phyloP scores from a whole-genome alignment of 306 rosid species.

The Quillaja saponaria region DNA sequence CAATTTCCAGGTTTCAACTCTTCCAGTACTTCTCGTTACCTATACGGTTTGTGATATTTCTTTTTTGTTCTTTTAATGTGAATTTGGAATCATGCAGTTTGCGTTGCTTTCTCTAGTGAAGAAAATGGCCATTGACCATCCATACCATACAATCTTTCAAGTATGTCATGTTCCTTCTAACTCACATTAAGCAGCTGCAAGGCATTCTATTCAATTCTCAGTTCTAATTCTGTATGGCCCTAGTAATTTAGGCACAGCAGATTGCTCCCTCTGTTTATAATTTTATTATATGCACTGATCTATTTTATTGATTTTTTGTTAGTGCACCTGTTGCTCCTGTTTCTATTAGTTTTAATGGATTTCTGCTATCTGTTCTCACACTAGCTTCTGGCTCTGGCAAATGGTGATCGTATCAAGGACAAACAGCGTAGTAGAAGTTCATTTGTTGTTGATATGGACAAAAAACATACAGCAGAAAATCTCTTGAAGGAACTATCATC shows the following conservation, averaged over 20 bases:
- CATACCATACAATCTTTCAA: constrained; percentile 92
- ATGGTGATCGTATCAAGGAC: constrained; percentile 93
- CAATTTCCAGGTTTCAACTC: constrained; percentile 73
- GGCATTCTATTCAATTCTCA: constrained; percentile 7
- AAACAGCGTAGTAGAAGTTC: constrained; percentile 84
- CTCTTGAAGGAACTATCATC: constrained; percentile 69
- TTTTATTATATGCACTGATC: not conserved
- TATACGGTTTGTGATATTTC: constrained; percentile 11
- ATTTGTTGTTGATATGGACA: constrained; percentile 91
- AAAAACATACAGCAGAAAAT: constrained; percentile 86
- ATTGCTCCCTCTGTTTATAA: no score
- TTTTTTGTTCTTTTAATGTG: constrained; percentile 10
- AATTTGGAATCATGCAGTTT: constrained; percentile 57
- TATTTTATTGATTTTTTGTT: constrained; percentile 11
- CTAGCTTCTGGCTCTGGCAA: constrained; percentile 84
- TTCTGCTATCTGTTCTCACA: constrained; percentile 16
- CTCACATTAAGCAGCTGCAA: constrained; percentile 21
- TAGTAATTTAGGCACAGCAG: no score
- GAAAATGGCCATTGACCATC: constrained; percentile 95
- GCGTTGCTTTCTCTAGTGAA: constrained; percentile 90
- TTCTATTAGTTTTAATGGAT: constrained; percentile 16
- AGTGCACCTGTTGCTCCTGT: not conserved
- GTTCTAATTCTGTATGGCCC: constrained; percentile 11
- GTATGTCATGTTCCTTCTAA: constrained; percentile 41
- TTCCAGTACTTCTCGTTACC: constrained; percentile 10